Base-by-base conservation (phyloP, 208 protist genomes). In the Borovskyia barvae region DNA sequence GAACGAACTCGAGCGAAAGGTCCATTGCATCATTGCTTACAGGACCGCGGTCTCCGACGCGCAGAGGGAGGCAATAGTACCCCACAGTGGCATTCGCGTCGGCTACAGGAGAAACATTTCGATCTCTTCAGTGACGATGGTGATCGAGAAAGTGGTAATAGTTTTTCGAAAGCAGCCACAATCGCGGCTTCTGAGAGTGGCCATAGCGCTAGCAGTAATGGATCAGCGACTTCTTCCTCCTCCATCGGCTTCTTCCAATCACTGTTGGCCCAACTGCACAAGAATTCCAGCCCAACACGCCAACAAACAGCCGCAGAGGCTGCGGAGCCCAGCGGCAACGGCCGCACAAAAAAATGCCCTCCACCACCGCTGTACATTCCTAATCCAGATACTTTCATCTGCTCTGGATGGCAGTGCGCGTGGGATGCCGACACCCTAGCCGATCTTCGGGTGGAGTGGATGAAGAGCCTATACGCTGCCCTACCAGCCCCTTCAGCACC, bases 341-440 rank as follows among this genome's bases (percentile, higher is more conserved):
- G 30, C 46, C 36, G 11, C 24, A 5, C 26, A 6, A 11, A n/a
- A 24, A 20, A 3, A 3, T 32, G 17, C 1, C 54, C 42, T n/a
- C n/a, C 11, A 9, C 42, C 36, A n/a, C 22, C 46, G 29, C 72
- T 78, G 19, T 89, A 75, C 53, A 87, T 92, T 24, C 85, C 75
- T 3, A 92, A 92, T 57, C 81, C 85, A 1, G 66, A 64, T 24
- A 80, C 42, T 12, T 92, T 89, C 41, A 64, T 69, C 2, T 93
- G 86, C 43, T 68, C 66, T 12, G 86, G 82, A 63, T 66, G 45
- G 40, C 72, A 79, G 62, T 93, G 86, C 49, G 57, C 40, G 2
- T 70, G 53, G 53, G 56, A 69, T n/a, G 72, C 52, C 19, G 86
- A 93, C 60, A 48, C 69, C 0, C 56, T 85, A 41, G 35, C 40